A percentile compares a stretch with the other conserved stretches of the same genome.
These are phyloP conservation scores for Aspergillus tanneri DNA, from an alignment of 2,329 filamentous ascomycete species.

Conservation along the genomic window DNA sequence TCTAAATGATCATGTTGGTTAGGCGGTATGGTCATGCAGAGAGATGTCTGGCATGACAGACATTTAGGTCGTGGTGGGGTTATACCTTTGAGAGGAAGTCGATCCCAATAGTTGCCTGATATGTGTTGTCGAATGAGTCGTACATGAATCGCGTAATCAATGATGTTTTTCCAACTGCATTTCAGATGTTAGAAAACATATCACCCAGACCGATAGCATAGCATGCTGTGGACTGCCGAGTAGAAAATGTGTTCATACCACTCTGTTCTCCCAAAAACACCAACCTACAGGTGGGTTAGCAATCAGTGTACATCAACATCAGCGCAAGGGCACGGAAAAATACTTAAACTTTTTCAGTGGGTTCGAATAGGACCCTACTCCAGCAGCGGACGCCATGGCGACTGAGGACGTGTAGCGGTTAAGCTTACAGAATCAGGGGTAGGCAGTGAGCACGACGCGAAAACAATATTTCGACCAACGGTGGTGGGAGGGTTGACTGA, in stretches of 20 bases:
- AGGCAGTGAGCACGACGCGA: slow-evolving; percentile 9
- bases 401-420: slow-evolving; percentile 24
- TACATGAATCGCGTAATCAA: slow-evolving; percentile 99
- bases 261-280: slow-evolving; percentile 98
- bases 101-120: slow-evolving; percentile 98
- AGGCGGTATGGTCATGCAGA: not conserved
- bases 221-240: slow-evolving; percentile 11
- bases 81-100: slow-evolving; percentile 96
- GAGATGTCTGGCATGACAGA: not conserved
- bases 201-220: not conserved
- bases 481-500: slow-evolving; percentile 9
- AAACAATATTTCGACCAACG: slow-evolving; percentile 5
- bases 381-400: slow-evolving; percentile 73
- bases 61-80: slow-evolving; percentile 3
- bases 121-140: slow-evolving; percentile 99
- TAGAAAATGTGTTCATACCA: slow-evolving; percentile 59
- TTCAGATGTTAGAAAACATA: slow-evolving; percentile 18
- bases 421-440: slow-evolving; percentile 34
- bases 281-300: slow-evolving; percentile 59
- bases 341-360: slow-evolving; percentile 99
- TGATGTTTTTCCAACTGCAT: slow-evolving; percentile 91
- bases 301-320: not conserved
- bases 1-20: slow-evolving; percentile 52
- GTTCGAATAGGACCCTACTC: slow-evolving; percentile 89
- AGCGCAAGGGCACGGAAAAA: slow-evolving; percentile 1